Conservation (phyloP, 345 rosid species). For the Brassica cretica region DNA sequence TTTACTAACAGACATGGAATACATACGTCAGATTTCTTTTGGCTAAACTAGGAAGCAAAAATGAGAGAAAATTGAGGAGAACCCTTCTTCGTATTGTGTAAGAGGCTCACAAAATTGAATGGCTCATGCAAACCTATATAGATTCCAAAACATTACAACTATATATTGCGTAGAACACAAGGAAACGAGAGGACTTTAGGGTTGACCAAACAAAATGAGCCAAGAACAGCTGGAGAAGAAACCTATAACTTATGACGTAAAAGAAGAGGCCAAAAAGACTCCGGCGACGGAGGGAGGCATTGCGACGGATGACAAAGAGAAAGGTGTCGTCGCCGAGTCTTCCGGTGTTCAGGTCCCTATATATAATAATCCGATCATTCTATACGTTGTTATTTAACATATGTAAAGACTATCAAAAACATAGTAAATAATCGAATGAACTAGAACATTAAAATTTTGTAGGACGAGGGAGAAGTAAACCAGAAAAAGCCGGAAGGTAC, state of each 20-base stretch:
- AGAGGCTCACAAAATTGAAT: conserved; percentile 16
- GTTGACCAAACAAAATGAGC: conserved; percentile 41
- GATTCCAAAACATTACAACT: neutral
- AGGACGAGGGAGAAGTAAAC: conserved; percentile 31
- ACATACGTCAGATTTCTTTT: neutral
- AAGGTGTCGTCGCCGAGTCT: conserved; percentile 19
- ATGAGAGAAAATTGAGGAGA: conserved; percentile 24
- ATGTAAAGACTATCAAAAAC: neutral
- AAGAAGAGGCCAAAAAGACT: conserved; percentile 41
- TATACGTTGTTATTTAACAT: neutral
- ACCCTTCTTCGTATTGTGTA: conserved; percentile 10
- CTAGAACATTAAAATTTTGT: neutral
- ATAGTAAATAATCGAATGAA: neutral
- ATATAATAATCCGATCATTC: neutral
- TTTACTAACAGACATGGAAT: neutral
- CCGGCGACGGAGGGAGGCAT: conserved; percentile 38
- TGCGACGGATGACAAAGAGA: conserved; percentile 46
- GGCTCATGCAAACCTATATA: conserved; percentile 30
- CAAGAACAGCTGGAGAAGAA: conserved; percentile 38
- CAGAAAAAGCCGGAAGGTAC: conserved; percentile 35
- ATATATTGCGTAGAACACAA: neutral
- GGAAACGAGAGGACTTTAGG: neutral
- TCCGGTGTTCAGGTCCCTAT: conserved; percentile 28
- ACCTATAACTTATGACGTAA: conserved; percentile 40
- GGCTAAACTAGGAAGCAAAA: conserved; percentile 13